Evolutionary conservation across 257 asterid genomes (phyloP).

Genomic region (Solanum appendiculatum): DNA sequence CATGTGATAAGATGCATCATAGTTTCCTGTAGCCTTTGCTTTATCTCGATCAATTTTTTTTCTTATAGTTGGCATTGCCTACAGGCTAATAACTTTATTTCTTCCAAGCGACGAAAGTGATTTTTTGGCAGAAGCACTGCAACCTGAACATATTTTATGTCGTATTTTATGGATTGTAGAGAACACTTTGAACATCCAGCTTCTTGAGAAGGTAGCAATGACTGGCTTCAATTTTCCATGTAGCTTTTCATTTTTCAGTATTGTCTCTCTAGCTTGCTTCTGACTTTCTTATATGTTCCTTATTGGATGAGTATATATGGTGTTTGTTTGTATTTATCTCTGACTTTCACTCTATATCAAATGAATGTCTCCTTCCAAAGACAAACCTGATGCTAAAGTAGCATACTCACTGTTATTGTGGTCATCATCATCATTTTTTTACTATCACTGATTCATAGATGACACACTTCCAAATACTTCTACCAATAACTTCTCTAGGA

Average conservation of each 20-base stretch:
- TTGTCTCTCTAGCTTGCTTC: neutral
- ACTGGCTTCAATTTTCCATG: neutral
- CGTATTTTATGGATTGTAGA: slow-evolving; percentile 85
- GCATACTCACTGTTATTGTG: neutral
- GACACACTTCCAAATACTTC: neutral
- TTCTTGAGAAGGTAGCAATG: slow-evolving; percentile 57
- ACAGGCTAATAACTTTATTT: slow-evolving; percentile 67
- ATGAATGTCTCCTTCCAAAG: neutral
- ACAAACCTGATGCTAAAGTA: neutral
- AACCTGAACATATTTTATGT: slow-evolving; percentile 46
- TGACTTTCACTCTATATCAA: neutral
- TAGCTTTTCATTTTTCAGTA: neutral
- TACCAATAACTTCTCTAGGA: neutral
- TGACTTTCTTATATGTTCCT: neutral
- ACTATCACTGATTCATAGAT: neutral
- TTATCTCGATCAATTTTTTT: slow-evolving; percentile 7
- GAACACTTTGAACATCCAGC: slow-evolving; percentile 64
- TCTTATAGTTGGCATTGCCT: slow-evolving; percentile 11
- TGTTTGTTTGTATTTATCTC: neutral
- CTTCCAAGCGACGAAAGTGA: slow-evolving; percentile 60
- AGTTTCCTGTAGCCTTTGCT: neutral
- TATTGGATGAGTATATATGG: neutral
- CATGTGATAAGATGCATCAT: neutral
- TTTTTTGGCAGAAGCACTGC: slow-evolving; percentile 64
- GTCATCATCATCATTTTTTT: neutral